Base-by-base conservation (phyloP, 2,329 filamentous ascomycete genomes). In the Aspergillus ruber region DNA sequence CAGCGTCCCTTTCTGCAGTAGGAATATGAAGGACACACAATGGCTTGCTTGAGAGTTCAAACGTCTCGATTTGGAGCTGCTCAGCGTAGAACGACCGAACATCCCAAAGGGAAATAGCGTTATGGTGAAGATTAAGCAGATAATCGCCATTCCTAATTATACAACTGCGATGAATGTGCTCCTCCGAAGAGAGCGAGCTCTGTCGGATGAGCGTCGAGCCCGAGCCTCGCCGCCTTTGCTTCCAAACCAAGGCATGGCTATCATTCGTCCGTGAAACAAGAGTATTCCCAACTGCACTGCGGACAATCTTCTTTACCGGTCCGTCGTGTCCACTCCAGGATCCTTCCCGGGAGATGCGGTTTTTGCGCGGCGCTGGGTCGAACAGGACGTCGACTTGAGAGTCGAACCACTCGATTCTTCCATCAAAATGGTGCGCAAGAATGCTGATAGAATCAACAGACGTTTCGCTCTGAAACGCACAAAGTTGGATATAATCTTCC, bases 251-350 rank as follows among this genome's bases (percentile, higher is more conserved):
- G 48, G 84, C 85, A 64, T 95, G 88, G 50, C 88, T 86, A 39
- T 83, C 76, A 50, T 82, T 77, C 0, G 90, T 95, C 44, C 88
- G 79, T 6, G 90, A 95, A 27, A 95, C 82, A 39, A 95, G 74
- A 4, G 88, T 85, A 53, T 82, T 79, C 7, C 90, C 90, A 58
- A 84, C 87, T 39, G 86, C 86, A 59, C 90, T 94, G 51, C 90
- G 84, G 41, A 94, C 85, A 50, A 95, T 87, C 63, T 94, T 95
- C 60, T 86, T 85, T 52, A 96, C 82, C 0, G 88, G 77, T 13
- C 79, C 79, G 13, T 85, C 86, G 70, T 96, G 90, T 1, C 91
- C 90, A 1, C 88, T 88, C 88, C 90, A 94, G 1, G 83, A 78
- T 2, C 82, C 79, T 52, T 79, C 81, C 12, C 81, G 75, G 17